Base-by-base conservation (phyloP, 768 basidiomycete genomes). In the Suillus subluteus region DNA sequence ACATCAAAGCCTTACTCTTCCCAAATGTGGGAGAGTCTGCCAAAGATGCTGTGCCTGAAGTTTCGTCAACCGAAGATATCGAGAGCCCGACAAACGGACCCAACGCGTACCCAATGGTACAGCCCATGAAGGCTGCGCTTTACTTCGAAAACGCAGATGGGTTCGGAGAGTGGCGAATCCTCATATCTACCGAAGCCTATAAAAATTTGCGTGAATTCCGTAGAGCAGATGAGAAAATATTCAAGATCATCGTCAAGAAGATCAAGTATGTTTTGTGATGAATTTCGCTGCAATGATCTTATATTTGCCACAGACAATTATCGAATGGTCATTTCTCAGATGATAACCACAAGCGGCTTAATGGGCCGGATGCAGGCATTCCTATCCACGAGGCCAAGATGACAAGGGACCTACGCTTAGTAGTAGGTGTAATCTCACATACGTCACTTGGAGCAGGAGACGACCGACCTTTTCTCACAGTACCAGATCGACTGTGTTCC, bases 301-400 rank as follows among this genome's bases (percentile, higher is more conserved):
- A 66, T 44, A 6, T 3, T 43, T 8, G 11, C 40, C 30, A 38
- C 55, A 91, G 91, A 71, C 87, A 91, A 67, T 81, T 92, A 13
- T 92, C 91, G 0, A 82, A 84, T 4, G 91, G 90, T 0, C 84
- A 87, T 65, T 91, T 92, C 70, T 91, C 90, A 1, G 80, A 81
- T 13, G 86, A 88, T 65, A 91, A 91, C 67, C 88, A 91, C 69
- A 89, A 89, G 73, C 76, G 83, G 8, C 76, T 91, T 15, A 86
- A 80, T 26, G 82, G 82, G 0, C 62, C 73, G 1, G 76, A 79
- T 15, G 73, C 75, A 16, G 83, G 83, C 1, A 74, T 91, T 3
- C 88, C 90, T 0, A 82, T 91, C 12, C 91, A 82, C 62, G 89
- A 91, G 71, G 91, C 91, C 0, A 91, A 89, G 73, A 87, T 91